Evolutionary conservation across 2,329 filamentous ascomycete genomes (phyloP).

Genomic region (Trichoderma endophyticum): DNA sequence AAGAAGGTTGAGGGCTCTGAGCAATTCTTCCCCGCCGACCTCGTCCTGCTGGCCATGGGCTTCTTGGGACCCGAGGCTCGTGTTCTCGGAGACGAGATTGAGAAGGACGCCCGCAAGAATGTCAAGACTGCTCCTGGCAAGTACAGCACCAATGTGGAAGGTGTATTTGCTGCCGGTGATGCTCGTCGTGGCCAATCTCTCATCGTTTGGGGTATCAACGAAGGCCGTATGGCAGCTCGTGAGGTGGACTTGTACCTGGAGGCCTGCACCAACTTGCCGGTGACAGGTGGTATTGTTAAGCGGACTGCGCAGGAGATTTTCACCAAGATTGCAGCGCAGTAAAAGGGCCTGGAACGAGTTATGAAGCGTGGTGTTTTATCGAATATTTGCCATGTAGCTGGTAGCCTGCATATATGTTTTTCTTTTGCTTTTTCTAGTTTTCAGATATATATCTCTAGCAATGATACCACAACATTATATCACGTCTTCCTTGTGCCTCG

Average conservation of each 20-base stretch:
- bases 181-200: conserved; percentile 92
- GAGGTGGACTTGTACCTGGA: conserved; percentile 89
- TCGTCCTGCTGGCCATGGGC: conserved; percentile 94
- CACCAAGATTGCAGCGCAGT: conserved; percentile 25
- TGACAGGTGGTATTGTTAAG: conserved; percentile 91
- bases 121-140: conserved; percentile 88
- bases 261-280: conserved; percentile 73
- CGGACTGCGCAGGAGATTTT: conserved; percentile 71
- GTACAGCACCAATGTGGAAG: conserved; percentile 83
- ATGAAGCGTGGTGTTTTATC: conserved; percentile 8
- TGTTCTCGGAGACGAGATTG: conserved; percentile 80
- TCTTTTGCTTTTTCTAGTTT: not conserved
- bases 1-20: conserved; percentile 92
- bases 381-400: not conserved
- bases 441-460: conserved; percentile 2
- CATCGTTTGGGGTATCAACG: conserved; percentile 98
- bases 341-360: conserved; percentile 1
- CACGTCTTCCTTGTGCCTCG: not conserved
- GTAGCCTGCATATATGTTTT: not conserved
- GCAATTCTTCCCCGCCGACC: conserved; percentile 93
- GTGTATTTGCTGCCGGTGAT: conserved; percentile 91
- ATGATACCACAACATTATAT: conserved; percentile 16
- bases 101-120: conserved; percentile 91
- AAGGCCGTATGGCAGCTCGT: conserved; percentile 87
- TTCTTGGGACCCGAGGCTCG: conserved; percentile 92